phyloP scores from a whole-genome alignment of 345 rosid species.

The Brassica incana region DNA sequence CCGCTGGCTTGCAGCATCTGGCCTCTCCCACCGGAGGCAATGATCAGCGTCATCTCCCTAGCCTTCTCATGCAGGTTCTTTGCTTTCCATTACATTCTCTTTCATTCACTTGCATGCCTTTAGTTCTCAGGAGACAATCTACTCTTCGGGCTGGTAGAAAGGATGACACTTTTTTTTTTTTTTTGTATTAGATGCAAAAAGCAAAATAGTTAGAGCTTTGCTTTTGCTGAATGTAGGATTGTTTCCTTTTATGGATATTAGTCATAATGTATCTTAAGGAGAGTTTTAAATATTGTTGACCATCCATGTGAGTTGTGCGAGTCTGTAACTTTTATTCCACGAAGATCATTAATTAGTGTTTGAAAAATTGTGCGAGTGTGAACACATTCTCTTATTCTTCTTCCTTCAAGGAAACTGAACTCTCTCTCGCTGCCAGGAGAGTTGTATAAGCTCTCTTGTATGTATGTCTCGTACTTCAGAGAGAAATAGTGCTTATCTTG shows the following conservation, averaged over 20 bases:
- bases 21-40: conserved; percentile 84
- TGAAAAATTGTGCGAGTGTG: background rate
- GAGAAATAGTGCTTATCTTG: background rate
- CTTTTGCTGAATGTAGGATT: background rate
- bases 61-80: conserved; percentile 84
- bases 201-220: background rate
- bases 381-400: background rate
- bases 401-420: background rate
- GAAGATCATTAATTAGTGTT: background rate
- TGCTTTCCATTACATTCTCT: conserved; percentile 41
- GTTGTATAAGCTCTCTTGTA: background rate
- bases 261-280: background rate
- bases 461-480: background rate
- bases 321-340: background rate
- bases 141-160: background rate
- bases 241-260: background rate
- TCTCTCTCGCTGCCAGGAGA: background rate
- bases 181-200: background rate
- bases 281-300: background rate
- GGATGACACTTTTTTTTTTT: background rate
- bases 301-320: background rate
- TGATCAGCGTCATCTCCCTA: conserved; percentile 89
- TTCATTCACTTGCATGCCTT: conserved; percentile 36
- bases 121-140: background rate
- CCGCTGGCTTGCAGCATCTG: conserved; percentile 99